phyloP scores from a whole-genome alignment of 352 stramenopile species.

The Phytophthora tubulina region DNA sequence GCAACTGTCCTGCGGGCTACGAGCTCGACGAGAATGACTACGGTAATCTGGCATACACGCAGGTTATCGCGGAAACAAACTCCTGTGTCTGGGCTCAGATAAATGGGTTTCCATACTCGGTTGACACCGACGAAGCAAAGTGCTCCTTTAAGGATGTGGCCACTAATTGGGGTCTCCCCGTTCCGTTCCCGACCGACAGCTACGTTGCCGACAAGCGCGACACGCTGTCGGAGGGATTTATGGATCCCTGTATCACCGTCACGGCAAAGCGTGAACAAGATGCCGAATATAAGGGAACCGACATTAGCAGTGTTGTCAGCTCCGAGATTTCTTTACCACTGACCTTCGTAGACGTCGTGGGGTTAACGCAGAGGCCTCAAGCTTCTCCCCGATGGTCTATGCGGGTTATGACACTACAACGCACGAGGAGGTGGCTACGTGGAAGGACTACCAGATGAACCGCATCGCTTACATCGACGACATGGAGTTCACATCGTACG shows the following conservation, averaged over 20 bases:
- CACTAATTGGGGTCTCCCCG: conserved; percentile 45
- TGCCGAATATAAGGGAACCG: conserved; percentile 28
- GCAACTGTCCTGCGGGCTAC: conserved; percentile 57
- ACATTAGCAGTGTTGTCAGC: conserved; percentile 18
- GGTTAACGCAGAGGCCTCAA: conserved; percentile 8
- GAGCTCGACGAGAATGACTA: conserved; percentile 34
- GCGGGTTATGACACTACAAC: neutral
- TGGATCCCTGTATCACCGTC: conserved; percentile 32
- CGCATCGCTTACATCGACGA: conserved; percentile 48
- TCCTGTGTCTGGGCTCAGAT: conserved; percentile 58
- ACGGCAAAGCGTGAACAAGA: conserved; percentile 22
- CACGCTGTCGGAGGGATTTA: conserved; percentile 29
- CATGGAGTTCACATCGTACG: conserved; percentile 52
- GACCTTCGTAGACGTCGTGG: conserved; percentile 26
- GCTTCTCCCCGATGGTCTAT: conserved; percentile 21
- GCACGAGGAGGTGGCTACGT: conserved; percentile 36
- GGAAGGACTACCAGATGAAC: conserved; percentile 65
- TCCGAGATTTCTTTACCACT: conserved; percentile 6
- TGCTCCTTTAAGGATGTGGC: conserved; percentile 53
- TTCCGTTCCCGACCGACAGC: conserved; percentile 66
- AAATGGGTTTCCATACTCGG: conserved; percentile 38
- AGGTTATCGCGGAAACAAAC: conserved; percentile 39
- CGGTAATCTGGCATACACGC: conserved; percentile 30
- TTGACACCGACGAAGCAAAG: conserved; percentile 29
- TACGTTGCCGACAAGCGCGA: conserved; percentile 59